Evolutionary conservation across 1,139 yeast genomes (phyloP).

Genomic region (Candida tunisiensis): DNA sequence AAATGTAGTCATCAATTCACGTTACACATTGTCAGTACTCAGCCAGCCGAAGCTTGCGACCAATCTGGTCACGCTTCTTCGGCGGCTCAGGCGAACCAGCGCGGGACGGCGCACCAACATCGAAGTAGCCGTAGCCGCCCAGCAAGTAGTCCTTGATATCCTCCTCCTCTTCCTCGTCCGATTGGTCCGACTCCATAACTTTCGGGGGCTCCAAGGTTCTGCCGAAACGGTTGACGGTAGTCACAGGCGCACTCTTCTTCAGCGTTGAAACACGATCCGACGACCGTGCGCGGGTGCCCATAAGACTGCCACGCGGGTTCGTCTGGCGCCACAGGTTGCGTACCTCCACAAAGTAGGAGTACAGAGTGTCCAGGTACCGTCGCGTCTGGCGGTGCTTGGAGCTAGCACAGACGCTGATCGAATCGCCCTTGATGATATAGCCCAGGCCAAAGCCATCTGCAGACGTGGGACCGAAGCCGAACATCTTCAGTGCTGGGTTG

Average conservation of each 20-base stretch:
- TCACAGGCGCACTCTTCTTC: constrained; percentile 7
- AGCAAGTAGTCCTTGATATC: constrained; percentile 31
- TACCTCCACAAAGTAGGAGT: constrained; percentile 50
- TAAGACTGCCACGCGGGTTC: constrained; percentile 1
- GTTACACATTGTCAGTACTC: constrained; percentile 34
- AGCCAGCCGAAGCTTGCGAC: constrained; percentile 54
- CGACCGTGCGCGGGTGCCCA: constrained; percentile 10
- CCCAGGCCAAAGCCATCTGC: constrained; percentile 89
- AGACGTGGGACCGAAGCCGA: constrained; percentile 87
- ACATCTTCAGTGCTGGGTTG: constrained; percentile 69
- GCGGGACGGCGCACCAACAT: constrained; percentile 56
- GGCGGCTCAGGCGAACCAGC: constrained; percentile 52
- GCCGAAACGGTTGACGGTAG: no score
- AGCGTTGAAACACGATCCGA: constrained; percentile 6
- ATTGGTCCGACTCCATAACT: constrained; percentile 6
- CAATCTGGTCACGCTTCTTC: constrained; percentile 31
- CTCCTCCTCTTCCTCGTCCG: constrained; percentile 13
- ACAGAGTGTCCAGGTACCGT: constrained; percentile 61
- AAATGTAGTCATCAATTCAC: no score
- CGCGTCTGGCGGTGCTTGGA: constrained; percentile 85
- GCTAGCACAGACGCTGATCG: constrained; percentile 72
- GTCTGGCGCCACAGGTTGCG: constrained; percentile 36
- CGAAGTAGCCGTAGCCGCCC: constrained; percentile 72
- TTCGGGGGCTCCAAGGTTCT: constrained; percentile 7
- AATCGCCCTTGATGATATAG: constrained; percentile 72